These are phyloP conservation scores for Pontederia crassipes DNA, from an alignment of 176 grass and related monocot genomes.

Conservation along the genomic window DNA sequence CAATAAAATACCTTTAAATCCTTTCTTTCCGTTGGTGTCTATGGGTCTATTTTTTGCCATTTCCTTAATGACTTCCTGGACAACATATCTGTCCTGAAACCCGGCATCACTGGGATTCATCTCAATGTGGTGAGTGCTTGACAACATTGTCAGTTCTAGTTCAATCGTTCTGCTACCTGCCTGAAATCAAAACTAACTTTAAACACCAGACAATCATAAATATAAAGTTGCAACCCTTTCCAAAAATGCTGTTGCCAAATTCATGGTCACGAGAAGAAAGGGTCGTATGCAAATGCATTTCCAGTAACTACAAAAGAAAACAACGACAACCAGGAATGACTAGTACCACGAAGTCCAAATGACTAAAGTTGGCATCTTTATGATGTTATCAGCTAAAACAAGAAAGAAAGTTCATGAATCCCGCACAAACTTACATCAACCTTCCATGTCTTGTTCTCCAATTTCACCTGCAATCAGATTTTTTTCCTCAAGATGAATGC, in stretches of 20 bases:
- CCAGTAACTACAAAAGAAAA: too few relatives aligned
- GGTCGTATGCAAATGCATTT: too few relatives aligned
- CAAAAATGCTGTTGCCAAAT: too few relatives aligned
- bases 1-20: constrained; percentile 63
- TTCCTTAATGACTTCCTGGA: constrained; percentile 98
- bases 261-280: too few relatives aligned
- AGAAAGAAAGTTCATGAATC: neutral
- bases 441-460: constrained; percentile 98
- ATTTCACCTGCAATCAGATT: constrained; percentile 54
- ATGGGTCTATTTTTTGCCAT: constrained; percentile 91
- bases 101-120: constrained; percentile 97
- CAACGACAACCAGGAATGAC: too few relatives aligned
- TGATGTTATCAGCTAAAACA: neutral
- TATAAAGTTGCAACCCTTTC: too few relatives aligned
- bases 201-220: neutral
- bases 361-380: neutral
- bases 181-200: constrained; percentile 25
- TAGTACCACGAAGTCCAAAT: neutral
- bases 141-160: constrained; percentile 70
- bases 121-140: constrained; percentile 71
- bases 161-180: constrained; percentile 75
- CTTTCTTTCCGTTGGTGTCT: constrained; percentile 81
- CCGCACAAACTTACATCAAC: constrained; percentile 52
- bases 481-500: too few relatives aligned
- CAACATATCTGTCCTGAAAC: constrained; percentile 95